Evolutionary conservation across 768 basidiomycete genomes (phyloP).

Genomic region (Tricholoma matsutake): DNA sequence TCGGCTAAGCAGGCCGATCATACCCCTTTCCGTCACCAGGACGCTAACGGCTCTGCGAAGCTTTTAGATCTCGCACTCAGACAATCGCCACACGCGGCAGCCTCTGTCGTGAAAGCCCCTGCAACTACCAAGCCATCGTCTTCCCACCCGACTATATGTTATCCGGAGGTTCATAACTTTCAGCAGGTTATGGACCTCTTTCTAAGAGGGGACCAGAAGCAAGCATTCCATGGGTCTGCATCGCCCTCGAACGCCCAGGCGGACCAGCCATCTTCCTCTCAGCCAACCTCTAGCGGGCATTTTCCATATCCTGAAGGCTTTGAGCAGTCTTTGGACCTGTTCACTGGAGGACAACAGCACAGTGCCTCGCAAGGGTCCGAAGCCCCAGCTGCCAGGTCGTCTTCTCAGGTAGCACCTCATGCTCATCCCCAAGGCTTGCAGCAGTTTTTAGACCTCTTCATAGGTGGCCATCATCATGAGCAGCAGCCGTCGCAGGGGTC

Average conservation of each 20-base stretch:
- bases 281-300: background rate
- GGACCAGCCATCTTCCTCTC: background rate
- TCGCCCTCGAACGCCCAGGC: background rate
- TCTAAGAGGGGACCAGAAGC: slow-evolving; percentile 3
- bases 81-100: background rate
- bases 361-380: background rate
- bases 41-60: slow-evolving; percentile 1
- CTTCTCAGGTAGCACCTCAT: background rate
- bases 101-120: background rate
- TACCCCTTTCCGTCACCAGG: background rate
- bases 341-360: too few species aligned
- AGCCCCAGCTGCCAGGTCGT: background rate
- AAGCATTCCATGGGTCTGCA: background rate
- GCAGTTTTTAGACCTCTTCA: background rate
- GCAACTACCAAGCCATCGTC: background rate
- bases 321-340: too few species aligned
- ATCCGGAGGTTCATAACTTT: slow-evolving; percentile 3
- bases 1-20: background rate
- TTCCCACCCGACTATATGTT: background rate
- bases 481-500: background rate
- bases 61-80: background rate
- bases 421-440: background rate
- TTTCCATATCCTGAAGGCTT: too few species aligned
- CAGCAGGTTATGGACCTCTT: slow-evolving; percentile 13
- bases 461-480: background rate